Percentiles rank a stretch among this genome's conserved stretches.
Evolutionary conservation across 164 flowering plant genomes (phyloP).

Genomic region (Saururus chinensis): DNA sequence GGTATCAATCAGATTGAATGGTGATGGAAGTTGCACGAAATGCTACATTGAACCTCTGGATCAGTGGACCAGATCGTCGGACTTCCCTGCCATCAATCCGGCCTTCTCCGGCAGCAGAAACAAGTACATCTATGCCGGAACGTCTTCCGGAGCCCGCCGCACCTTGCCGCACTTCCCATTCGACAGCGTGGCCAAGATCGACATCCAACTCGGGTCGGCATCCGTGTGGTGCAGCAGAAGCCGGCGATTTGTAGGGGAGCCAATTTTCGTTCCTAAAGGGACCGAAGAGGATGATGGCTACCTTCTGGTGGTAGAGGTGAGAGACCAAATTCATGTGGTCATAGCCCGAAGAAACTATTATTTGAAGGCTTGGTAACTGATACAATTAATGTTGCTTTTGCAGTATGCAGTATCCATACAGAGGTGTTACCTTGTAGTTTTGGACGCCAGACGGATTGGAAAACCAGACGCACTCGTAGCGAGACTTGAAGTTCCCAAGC

Average conservation of each 20-base stretch:
- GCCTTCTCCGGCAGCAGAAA: slow-evolving; percentile 38
- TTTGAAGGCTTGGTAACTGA: neutral
- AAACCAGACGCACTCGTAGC: slow-evolving; percentile 57
- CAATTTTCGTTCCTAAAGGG: slow-evolving; percentile 58
- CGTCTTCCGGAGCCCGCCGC: slow-evolving; percentile 56
- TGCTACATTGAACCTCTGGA: slow-evolving; percentile 42
- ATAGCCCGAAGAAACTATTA: too few species aligned
- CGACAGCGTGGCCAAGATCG: slow-evolving; percentile 56
- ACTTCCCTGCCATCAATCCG: slow-evolving; percentile 71
- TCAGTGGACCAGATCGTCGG: slow-evolving; percentile 53
- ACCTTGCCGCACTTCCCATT: slow-evolving; percentile 76
- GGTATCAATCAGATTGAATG: slow-evolving; percentile 48
- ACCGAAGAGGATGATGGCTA: slow-evolving; percentile 71
- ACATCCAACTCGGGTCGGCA: slow-evolving; percentile 17
- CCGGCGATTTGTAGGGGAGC: slow-evolving; percentile 81
- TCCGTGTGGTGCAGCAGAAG: slow-evolving; percentile 49
- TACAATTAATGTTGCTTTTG: slow-evolving; percentile 3
- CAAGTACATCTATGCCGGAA: slow-evolving; percentile 46
- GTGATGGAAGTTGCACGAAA: slow-evolving; percentile 21
- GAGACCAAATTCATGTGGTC: neutral
- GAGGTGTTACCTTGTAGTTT: slow-evolving; percentile 66
- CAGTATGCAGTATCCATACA: slow-evolving; percentile 87
- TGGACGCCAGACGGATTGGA: slow-evolving; percentile 57
- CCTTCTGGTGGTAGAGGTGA: slow-evolving; percentile 79
- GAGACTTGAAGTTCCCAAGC: slow-evolving; percentile 70